A percentile compares a stretch with the other conserved stretches of the same genome.
Evolutionary conservation across 129 eudicot species (phyloP).

Genomic region (Apium graveolens): DNA sequence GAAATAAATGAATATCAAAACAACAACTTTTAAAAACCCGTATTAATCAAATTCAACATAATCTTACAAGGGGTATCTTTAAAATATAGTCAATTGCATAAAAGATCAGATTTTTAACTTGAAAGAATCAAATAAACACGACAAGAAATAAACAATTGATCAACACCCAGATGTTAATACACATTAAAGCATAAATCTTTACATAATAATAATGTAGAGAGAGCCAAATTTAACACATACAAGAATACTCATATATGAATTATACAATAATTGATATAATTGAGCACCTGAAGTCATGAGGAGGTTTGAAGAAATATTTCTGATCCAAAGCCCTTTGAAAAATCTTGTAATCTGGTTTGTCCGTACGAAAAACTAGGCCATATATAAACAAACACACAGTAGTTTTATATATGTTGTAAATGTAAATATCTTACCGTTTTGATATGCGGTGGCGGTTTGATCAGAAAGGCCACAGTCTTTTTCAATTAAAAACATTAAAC

Average conservation of each 20-base stretch:
- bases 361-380: neutral
- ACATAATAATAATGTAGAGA: neutral
- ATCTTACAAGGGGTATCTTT: neutral
- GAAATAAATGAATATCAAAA: slow-evolving; percentile 10
- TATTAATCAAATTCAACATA: neutral
- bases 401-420: too few species aligned
- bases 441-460: neutral
- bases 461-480: neutral
- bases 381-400: neutral
- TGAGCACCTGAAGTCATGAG: slow-evolving; percentile 6
- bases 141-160: neutral
- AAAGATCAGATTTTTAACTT: neutral
- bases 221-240: neutral
- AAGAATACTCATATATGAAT: too few species aligned
- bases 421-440: neutral
- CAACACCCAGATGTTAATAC: neutral
- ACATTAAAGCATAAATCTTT: neutral
- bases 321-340: neutral
- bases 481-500: too few species aligned
- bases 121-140: neutral
- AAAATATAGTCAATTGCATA: neutral
- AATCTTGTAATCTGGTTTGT: neutral
- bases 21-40: neutral
- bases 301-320: neutral
- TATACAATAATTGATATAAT: too few species aligned